phyloP scores from a whole-genome alignment of 768 basidiomycete genomes.

The Russula emetica region DNA sequence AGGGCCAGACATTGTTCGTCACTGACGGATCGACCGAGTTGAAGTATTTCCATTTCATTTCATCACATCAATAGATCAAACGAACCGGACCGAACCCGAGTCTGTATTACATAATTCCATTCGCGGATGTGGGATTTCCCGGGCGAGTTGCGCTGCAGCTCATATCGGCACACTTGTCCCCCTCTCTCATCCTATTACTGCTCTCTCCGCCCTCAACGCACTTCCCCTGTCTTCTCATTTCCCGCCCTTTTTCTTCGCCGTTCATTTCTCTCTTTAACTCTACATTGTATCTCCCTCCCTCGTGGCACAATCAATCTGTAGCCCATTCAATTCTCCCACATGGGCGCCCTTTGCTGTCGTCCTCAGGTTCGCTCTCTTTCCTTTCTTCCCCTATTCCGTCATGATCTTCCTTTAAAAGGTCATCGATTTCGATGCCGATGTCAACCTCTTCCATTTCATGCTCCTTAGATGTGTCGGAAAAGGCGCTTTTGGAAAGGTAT shows the following conservation, averaged over 20 bases:
- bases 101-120: background rate
- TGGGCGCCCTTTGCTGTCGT: constrained; percentile 86
- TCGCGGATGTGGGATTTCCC: background rate
- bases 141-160: background rate
- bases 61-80: background rate
- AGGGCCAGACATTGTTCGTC: constrained; percentile 31
- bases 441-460: constrained; percentile 95
- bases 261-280: constrained; percentile 16
- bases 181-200: background rate
- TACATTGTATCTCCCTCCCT: background rate
- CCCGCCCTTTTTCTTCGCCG: constrained; percentile 14
- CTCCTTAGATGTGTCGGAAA: constrained; percentile 96
- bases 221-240: constrained; percentile 18
- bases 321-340: constrained; percentile 32
- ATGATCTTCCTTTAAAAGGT: constrained; percentile 46
- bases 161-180: background rate
- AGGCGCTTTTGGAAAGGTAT: constrained; percentile 96
- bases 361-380: constrained; percentile 52
- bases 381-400: background rate
- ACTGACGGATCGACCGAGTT: background rate
- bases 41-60: background rate
- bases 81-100: constrained; percentile 8
- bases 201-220: constrained; percentile 12
- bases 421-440: constrained; percentile 92
- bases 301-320: constrained; percentile 13